These are phyloP conservation scores for Sarcodon sp. DNA, from an alignment of 768 basidiomycete genomes.

Conservation along the genomic window DNA sequence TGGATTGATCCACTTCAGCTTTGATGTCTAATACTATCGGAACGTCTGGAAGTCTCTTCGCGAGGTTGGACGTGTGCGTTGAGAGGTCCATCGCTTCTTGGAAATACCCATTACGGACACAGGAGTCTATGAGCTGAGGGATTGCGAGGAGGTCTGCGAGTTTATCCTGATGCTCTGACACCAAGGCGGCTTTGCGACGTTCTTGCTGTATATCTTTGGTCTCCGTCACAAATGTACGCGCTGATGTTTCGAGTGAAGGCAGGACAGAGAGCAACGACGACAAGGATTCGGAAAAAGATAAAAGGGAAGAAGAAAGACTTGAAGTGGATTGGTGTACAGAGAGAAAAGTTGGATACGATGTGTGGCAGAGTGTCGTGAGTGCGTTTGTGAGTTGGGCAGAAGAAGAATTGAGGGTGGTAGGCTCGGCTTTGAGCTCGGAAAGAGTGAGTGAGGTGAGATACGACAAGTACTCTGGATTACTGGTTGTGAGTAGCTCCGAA, in stretches of 20 bases:
- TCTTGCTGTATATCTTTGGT: constrained; percentile 68
- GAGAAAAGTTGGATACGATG: constrained; percentile 86
- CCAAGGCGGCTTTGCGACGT: constrained; percentile 62
- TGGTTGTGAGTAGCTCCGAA: too few relatives aligned
- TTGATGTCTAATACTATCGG: constrained; percentile 48
- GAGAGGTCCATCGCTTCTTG: constrained; percentile 83
- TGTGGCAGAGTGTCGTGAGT: constrained; percentile 79
- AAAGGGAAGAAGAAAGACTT: constrained; percentile 59
- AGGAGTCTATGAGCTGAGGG: constrained; percentile 84
- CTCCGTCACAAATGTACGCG: constrained; percentile 56
- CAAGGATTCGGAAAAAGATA: constrained; percentile 65
- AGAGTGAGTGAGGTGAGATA: constrained; percentile 57
- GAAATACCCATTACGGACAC: constrained; percentile 87
- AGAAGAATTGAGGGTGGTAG: constrained; percentile 67
- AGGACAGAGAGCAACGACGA: constrained; percentile 56
- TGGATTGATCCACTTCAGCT: constrained; percentile 50
- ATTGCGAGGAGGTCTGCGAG: constrained; percentile 85
- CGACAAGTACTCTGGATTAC: constrained; percentile 38
- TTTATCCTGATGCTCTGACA: constrained; percentile 93
- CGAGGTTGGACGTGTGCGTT: constrained; percentile 43
- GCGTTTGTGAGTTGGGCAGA: constrained; percentile 81
- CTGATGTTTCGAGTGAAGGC: constrained; percentile 65
- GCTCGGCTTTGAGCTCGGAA: constrained; percentile 57
- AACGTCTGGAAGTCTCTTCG: constrained; percentile 26
- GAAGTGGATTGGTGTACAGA: constrained; percentile 75